Evolutionary conservation across 2,329 filamentous ascomycete species (phyloP).

Genomic region (Verticillium tricorpus): DNA sequence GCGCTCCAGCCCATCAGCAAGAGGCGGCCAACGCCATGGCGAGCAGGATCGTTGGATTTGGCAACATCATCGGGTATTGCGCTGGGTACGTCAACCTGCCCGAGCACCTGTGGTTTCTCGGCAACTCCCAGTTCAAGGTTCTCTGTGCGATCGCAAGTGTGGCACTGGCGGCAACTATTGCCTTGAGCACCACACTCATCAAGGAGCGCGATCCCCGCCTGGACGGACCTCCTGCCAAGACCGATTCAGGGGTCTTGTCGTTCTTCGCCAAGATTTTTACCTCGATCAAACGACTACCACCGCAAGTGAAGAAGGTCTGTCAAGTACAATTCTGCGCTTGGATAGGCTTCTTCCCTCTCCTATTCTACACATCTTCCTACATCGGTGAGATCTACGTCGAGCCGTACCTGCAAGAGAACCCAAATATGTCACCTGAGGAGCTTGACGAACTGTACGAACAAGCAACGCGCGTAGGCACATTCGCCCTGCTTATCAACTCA

Average conservation of each 20-base stretch:
- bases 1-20: slow-evolving; percentile 87
- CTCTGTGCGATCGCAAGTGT: slow-evolving; percentile 82
- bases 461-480: slow-evolving; percentile 81
- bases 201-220: slow-evolving; percentile 75
- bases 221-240: slow-evolving; percentile 57
- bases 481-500: slow-evolving; percentile 84
- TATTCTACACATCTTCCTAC: slow-evolving; percentile 94
- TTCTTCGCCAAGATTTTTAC: slow-evolving; percentile 78
- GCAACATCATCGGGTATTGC: slow-evolving; percentile 87
- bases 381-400: slow-evolving; percentile 91
- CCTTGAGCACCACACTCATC: slow-evolving; percentile 65
- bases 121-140: slow-evolving; percentile 87
- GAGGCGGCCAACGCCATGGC: slow-evolving; percentile 94
- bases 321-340: slow-evolving; percentile 80
- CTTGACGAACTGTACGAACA: slow-evolving; percentile 78
- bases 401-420: slow-evolving; percentile 71
- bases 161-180: slow-evolving; percentile 63
- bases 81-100: slow-evolving; percentile 82
- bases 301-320: slow-evolving; percentile 79
- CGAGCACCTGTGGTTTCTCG: slow-evolving; percentile 70
- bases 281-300: slow-evolving; percentile 73
- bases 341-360: slow-evolving; percentile 93
- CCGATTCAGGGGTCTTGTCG: slow-evolving; percentile 61
- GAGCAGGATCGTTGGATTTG: slow-evolving; percentile 77
- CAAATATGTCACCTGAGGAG: slow-evolving; percentile 69